Conservation (phyloP, 352 stramenopile genomes). For the Phytophthora fragariae region DNA sequence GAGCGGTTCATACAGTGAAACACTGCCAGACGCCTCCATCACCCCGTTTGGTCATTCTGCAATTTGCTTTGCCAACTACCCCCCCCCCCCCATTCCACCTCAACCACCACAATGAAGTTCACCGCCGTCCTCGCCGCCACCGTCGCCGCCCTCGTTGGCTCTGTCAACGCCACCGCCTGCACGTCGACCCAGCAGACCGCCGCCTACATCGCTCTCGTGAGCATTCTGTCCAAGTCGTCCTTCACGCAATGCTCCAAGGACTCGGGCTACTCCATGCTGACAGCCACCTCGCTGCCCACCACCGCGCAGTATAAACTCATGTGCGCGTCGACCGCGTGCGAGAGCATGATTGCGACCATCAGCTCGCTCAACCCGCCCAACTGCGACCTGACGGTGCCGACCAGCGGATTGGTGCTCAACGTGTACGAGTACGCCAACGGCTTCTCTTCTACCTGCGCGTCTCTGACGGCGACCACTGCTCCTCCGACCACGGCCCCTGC, state of each 20-base stretch:
- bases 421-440: conserved; percentile 34
- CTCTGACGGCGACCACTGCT: conserved; percentile 9
- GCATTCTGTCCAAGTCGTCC: conserved; percentile 18
- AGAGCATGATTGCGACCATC: conserved; percentile 27
- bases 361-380: conserved; percentile 28
- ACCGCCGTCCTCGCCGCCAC: conserved; percentile 14
- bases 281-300: conserved; percentile 30
- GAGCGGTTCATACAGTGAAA: conserved; percentile 4
- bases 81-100: background rate
- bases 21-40: background rate
- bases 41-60: conserved; percentile 8
- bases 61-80: conserved; percentile 15
- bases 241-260: conserved; percentile 23
- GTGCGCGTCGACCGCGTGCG: conserved; percentile 33
- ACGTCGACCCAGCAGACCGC: conserved; percentile 24
- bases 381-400: conserved; percentile 36
- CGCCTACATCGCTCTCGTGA: conserved; percentile 24
- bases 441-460: conserved; percentile 23
- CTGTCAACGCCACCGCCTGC: conserved; percentile 13
- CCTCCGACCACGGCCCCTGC: background rate
- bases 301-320: conserved; percentile 33
- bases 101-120: conserved; percentile 27
- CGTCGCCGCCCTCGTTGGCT: conserved; percentile 15
- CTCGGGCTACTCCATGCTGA: conserved; percentile 40
- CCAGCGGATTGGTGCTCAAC: conserved; percentile 30